phyloP scores from a whole-genome alignment of 495 filamentous ascomycete genomes.

The Hypoxylon cercidicola region DNA sequence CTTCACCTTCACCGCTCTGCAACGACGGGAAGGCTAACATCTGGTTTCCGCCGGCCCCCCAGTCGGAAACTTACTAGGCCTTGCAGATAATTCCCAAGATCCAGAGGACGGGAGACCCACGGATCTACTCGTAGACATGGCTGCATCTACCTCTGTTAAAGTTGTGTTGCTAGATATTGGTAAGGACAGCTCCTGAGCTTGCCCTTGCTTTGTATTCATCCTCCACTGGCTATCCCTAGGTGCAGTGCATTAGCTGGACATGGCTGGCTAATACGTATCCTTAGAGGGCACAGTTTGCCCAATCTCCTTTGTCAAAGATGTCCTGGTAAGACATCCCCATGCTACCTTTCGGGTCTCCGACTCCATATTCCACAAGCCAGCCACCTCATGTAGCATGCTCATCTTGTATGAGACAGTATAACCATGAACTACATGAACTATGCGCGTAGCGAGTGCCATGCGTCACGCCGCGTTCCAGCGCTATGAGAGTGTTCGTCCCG shows the following conservation, averaged over 20 bases:
- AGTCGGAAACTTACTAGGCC: constrained; percentile 13
- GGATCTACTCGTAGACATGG: constrained; percentile 35
- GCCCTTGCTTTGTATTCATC: constrained; percentile 31
- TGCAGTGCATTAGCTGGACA: constrained; percentile 49
- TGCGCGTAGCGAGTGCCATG: constrained; percentile 13
- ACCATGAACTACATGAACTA: constrained; percentile 18
- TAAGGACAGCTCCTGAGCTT: constrained; percentile 46
- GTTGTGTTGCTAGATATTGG: constrained; percentile 63
- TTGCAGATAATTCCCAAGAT: constrained; percentile 29
- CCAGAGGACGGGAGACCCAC: constrained; percentile 31
- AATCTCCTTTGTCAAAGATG: constrained; percentile 78
- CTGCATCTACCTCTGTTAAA: constrained; percentile 45
- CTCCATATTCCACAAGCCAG: constrained; percentile 18
- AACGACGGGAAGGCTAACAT: constrained; percentile 33
- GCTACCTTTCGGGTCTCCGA: constrained; percentile 29
- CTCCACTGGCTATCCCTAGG: constrained; percentile 29
- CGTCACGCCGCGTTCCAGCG: constrained; percentile 8
- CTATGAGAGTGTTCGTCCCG: constrained; percentile 10
- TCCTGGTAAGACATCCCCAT: constrained; percentile 64
- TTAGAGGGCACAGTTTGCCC: constrained; percentile 76
- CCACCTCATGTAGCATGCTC: constrained; percentile 25
- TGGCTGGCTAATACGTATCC: constrained; percentile 53
- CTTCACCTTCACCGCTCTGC: constrained; percentile 43
- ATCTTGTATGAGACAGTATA: constrained; percentile 10
- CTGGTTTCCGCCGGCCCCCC: constrained; percentile 29